phyloP scores from a whole-genome alignment of 352 stramenopile species.

The Pythium periplocum region DNA sequence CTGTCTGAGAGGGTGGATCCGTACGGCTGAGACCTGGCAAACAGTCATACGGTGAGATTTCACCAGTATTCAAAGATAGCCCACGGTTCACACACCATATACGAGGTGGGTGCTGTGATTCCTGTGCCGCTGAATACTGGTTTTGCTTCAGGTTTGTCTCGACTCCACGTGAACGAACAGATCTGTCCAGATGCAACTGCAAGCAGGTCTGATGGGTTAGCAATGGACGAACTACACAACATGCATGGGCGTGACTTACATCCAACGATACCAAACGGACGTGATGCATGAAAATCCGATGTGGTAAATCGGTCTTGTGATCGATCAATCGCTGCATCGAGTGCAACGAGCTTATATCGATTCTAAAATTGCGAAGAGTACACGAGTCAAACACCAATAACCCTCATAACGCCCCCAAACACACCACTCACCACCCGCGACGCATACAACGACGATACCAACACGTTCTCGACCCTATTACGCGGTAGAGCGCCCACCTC shows the following conservation, averaged over 20 bases:
- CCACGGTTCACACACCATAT: background rate
- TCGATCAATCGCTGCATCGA: background rate
- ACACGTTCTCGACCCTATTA: constrained; percentile 2
- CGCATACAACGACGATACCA: constrained; percentile 2
- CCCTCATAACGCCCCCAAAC: background rate
- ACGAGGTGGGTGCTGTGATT: background rate
- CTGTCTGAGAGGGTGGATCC: background rate
- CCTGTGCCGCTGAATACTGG: background rate
- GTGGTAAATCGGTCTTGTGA: constrained; percentile 1
- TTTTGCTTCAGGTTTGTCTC: background rate
- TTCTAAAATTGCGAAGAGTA: background rate
- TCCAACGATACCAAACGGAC: constrained; percentile 1
- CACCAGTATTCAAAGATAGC: background rate
- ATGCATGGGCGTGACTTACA: constrained; percentile 6
- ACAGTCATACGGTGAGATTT: background rate
- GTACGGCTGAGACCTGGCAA: constrained; percentile 10
- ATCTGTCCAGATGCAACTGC: constrained; percentile 9
- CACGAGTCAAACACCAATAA: background rate
- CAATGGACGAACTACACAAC: background rate
- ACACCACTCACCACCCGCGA: background rate
- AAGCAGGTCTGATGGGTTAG: background rate
- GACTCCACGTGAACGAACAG: constrained; percentile 2
- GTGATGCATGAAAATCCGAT: background rate
- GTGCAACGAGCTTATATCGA: background rate
- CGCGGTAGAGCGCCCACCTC: constrained; percentile 1